These are phyloP conservation scores for Ogataea wickerhamii DNA, from an alignment of 805 yeast species.

Conservation along the genomic window DNA sequence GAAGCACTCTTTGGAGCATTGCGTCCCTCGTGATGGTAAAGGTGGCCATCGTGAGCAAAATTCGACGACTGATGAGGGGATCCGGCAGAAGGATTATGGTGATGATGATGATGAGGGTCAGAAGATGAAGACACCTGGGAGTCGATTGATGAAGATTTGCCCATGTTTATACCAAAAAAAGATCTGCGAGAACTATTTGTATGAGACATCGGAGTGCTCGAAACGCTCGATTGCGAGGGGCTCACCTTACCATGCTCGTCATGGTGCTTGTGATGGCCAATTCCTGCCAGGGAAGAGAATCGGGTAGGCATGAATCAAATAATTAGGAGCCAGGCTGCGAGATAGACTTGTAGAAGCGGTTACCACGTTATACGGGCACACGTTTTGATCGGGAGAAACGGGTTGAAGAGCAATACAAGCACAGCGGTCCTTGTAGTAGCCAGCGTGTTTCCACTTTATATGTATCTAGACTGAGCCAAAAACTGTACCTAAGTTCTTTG, in stretches of 20 bases:
- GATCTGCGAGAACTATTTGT: slow-evolving; percentile 27
- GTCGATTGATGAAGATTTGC: slow-evolving; percentile 30
- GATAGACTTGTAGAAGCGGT: too few species aligned
- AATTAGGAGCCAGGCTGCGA: too few species aligned
- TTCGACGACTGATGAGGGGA: not conserved
- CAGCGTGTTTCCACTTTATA: not conserved
- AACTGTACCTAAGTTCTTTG: not conserved
- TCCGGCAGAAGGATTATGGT: slow-evolving; percentile 3
- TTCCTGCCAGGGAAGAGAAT: slow-evolving; percentile 24
- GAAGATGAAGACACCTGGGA: slow-evolving; percentile 25
- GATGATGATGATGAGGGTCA: slow-evolving; percentile 24
- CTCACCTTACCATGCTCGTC: slow-evolving; percentile 19
- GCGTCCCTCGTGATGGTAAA: slow-evolving; percentile 11
- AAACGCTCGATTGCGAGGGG: slow-evolving; percentile 11
- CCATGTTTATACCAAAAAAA: slow-evolving; percentile 28
- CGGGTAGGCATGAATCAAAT: slow-evolving; percentile 27
- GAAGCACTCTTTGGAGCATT: slow-evolving; percentile 32
- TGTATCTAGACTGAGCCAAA: not conserved
- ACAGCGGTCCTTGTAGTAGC: too few species aligned
- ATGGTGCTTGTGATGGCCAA: slow-evolving; percentile 24
- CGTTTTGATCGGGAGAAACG: too few species aligned
- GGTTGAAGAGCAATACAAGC: too few species aligned
- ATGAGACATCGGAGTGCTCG: slow-evolving; percentile 23
- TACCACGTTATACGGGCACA: too few species aligned
- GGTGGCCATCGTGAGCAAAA: slow-evolving; percentile 4